Percentiles rank a stretch among this genome's conserved stretches.
These are phyloP conservation scores for Diophrys appendiculata DNA, from an alignment of 73 alveolate genomes.

Conservation along the genomic window DNA sequence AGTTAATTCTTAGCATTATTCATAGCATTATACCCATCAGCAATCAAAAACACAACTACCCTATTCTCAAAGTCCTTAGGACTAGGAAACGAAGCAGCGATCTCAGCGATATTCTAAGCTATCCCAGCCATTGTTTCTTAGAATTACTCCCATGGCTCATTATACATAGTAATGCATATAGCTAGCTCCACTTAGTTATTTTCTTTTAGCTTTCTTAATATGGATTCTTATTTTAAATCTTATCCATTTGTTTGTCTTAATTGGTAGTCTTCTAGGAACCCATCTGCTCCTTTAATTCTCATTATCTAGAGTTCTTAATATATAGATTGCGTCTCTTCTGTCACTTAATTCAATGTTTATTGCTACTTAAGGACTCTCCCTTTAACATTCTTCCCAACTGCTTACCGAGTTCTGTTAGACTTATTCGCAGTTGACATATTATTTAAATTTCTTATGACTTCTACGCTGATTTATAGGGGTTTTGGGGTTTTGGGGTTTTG, in stretches of 20 bases:
- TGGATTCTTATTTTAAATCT: not conserved
- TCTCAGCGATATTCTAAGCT: not conserved
- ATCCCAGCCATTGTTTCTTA: constrained; percentile 24
- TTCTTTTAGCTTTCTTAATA: not conserved
- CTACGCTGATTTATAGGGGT: too few relatives aligned
- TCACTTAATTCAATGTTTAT: too few relatives aligned
- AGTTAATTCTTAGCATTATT: not conserved
- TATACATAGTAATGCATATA: constrained; percentile 45
- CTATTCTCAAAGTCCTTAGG: not conserved
- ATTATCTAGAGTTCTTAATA: not conserved
- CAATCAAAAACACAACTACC: not conserved
- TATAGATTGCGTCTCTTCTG: too few relatives aligned
- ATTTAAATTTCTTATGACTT: too few relatives aligned
- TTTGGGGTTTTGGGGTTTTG: too few relatives aligned
- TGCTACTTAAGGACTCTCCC: too few relatives aligned
- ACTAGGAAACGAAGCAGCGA: not conserved
- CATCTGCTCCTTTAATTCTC: not conserved
- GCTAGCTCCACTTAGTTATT: constrained; percentile 32
- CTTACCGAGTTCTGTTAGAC: too few relatives aligned
- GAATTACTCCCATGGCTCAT: constrained; percentile 30
- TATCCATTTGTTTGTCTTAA: not conserved
- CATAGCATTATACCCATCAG: not conserved
- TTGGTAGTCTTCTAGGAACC: not conserved
- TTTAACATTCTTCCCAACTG: too few relatives aligned
- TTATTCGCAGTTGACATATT: too few relatives aligned